Evolutionary conservation across 2,329 filamentous ascomycete genomes (phyloP).

Genomic region (Sphaerulina vaccinii): DNA sequence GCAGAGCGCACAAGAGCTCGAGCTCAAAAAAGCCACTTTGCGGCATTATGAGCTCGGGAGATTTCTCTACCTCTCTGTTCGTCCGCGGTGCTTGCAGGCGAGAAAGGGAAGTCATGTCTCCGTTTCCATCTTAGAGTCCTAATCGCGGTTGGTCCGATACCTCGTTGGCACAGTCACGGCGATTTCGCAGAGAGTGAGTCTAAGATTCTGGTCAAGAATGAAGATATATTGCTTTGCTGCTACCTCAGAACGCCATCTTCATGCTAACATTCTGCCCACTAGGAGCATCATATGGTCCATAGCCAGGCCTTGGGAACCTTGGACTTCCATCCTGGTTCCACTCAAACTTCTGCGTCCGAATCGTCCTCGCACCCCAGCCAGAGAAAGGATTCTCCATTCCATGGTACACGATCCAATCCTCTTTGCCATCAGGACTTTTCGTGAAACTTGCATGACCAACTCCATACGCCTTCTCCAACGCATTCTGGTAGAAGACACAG

Average conservation of each 20-base stretch:
- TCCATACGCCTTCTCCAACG: conserved; percentile 46
- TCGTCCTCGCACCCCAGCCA: conserved; percentile 50
- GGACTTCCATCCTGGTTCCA: conserved; percentile 52
- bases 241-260: conserved; percentile 34
- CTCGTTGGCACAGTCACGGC: too few relatives aligned
- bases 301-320: conserved; percentile 49
- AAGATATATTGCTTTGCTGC: too few relatives aligned
- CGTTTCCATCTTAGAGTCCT: too few relatives aligned
- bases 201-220: too few relatives aligned
- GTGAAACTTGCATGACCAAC: conserved; percentile 54
- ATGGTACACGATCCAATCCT: conserved; percentile 56
- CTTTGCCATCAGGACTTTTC: conserved; percentile 47
- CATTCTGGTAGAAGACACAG: conserved; percentile 53
- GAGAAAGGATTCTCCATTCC: conserved; percentile 51
- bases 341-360: conserved; percentile 49
- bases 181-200: too few relatives aligned
- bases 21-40: too few relatives aligned
- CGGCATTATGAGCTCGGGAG: too few relatives aligned
- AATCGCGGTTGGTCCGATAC: too few relatives aligned
- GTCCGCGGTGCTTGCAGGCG: too few relatives aligned
- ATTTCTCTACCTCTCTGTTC: too few relatives aligned
- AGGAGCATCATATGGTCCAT: conserved; percentile 48
- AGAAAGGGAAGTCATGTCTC: too few relatives aligned
- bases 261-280: conserved; percentile 46
- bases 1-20: too few relatives aligned